Conservation (phyloP, 371 early-diverging fungal genomes). For the Mortierella sp. region DNA sequence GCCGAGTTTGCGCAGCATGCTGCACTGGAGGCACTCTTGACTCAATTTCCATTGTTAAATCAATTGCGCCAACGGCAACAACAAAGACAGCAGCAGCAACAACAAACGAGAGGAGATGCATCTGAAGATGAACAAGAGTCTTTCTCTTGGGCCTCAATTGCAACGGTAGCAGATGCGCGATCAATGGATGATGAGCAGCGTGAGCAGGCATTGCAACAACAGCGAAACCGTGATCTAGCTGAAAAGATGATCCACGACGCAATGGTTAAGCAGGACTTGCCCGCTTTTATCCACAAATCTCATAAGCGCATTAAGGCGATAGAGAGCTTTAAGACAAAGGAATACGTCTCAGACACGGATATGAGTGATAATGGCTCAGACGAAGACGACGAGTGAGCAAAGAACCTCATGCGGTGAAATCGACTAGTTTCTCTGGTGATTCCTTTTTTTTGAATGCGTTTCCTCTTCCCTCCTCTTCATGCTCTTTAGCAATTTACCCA, state of each 20-base stretch:
- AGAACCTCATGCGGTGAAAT: not conserved
- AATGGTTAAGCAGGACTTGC: conserved; percentile 7
- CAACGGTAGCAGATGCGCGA: conserved; percentile 6
- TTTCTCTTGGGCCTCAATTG: not conserved
- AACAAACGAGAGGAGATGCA: not conserved
- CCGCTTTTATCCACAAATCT: not conserved
- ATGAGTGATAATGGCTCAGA: not conserved
- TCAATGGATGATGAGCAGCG: not conserved
- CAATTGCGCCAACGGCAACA: conserved; percentile 5
- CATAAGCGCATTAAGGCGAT: not conserved
- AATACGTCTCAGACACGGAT: conserved; percentile 11
- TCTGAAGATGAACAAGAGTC: not conserved
- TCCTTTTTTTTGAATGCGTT: not conserved
- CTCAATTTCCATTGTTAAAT: conserved; percentile 7
- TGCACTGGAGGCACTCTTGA: conserved; percentile 4
- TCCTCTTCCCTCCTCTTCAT: not conserved
- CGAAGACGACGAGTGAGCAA: conserved; percentile 1
- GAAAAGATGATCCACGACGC: conserved; percentile 45
- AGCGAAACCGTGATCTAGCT: conserved; percentile 26
- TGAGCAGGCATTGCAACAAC: conserved; percentile 13
- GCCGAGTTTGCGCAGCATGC: conserved; percentile 1
- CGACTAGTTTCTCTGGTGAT: not conserved
- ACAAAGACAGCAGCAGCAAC: conserved; percentile 8
- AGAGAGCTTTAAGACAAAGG: conserved; percentile 2
- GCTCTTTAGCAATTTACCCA: not conserved